phyloP scores from a whole-genome alignment of 306 rosid genomes.

The Rubus parviflorus region DNA sequence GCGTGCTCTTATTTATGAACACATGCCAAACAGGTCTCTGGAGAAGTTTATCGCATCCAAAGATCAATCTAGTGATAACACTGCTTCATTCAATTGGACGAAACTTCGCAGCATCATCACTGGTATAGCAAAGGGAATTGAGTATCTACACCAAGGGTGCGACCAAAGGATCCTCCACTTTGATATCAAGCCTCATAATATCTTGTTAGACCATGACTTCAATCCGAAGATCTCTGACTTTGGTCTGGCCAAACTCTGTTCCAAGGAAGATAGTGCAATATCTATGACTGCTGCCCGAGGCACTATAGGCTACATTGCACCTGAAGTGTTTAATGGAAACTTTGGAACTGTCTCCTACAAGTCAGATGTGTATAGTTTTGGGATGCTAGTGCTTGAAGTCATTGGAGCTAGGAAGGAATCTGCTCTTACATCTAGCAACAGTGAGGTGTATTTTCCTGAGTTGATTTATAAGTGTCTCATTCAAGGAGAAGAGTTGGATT shows the following conservation, averaged over 20 bases:
- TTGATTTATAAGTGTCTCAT: neutral
- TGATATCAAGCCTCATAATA: constrained; percentile 46
- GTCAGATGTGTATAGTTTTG: constrained; percentile 38
- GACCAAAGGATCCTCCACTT: constrained; percentile 42
- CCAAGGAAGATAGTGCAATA: constrained; percentile 35
- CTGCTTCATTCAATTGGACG: constrained; percentile 35
- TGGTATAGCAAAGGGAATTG: constrained; percentile 47
- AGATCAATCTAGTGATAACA: neutral
- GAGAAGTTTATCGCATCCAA: constrained; percentile 27
- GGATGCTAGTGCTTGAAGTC: constrained; percentile 41
- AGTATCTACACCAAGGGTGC: constrained; percentile 46
- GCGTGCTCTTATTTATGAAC: constrained; percentile 41
- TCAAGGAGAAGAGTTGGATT: neutral
- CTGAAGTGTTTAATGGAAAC: constrained; percentile 39
- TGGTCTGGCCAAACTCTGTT: constrained; percentile 41
- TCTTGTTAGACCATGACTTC: constrained; percentile 32
- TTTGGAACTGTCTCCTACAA: constrained; percentile 37
- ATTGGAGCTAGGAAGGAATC: constrained; percentile 32
- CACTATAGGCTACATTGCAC: constrained; percentile 49
- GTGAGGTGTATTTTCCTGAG: constrained; percentile 18
- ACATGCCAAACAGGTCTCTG: constrained; percentile 34
- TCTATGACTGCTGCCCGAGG: constrained; percentile 46
- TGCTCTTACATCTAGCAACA: neutral
- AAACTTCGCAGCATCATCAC: constrained; percentile 29
- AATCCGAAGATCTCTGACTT: constrained; percentile 41